Conservation (phyloP, 371 early-diverging fungal species). For the Mucor lusitanicus region DNA sequence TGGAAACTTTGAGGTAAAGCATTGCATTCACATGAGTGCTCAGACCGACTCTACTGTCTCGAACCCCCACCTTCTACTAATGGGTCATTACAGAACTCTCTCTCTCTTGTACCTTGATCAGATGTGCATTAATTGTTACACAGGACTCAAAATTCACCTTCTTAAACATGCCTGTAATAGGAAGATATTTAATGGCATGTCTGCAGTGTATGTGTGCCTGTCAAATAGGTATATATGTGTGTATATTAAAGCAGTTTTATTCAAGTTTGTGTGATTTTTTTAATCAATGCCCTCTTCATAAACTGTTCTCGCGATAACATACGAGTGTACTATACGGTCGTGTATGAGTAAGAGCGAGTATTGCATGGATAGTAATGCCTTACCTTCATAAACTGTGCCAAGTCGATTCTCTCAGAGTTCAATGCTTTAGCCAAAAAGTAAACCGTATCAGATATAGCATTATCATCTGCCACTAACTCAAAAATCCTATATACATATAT, state of each 20-base stretch:
- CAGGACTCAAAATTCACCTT: not conserved
- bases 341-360: not conserved
- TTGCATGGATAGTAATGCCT: not conserved
- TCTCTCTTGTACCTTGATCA: not conserved
- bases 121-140: not conserved
- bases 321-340: conserved; percentile 63
- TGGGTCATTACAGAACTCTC: no score
- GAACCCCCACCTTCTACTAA: no score
- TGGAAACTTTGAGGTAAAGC: no score
- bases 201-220: not conserved
- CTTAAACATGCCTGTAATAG: not conserved
- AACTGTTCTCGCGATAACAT: conserved; percentile 85
- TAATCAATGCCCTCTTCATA: conserved; percentile 80
- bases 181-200: not conserved
- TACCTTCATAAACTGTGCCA: conserved; percentile 74
- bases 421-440: conserved; percentile 82
- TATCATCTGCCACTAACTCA: conserved; percentile 86
- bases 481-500: conserved; percentile 62
- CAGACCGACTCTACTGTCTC: no score
- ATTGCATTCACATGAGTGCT: not conserved
- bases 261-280: conserved; percentile 57
- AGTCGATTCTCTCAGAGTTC: conserved; percentile 67
- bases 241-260: not conserved
- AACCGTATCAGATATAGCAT: conserved; percentile 89
- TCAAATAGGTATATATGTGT: no score